These are phyloP conservation scores for Scutellaria barbata DNA, from an alignment of 257 asterid species.

Conservation along the genomic window DNA sequence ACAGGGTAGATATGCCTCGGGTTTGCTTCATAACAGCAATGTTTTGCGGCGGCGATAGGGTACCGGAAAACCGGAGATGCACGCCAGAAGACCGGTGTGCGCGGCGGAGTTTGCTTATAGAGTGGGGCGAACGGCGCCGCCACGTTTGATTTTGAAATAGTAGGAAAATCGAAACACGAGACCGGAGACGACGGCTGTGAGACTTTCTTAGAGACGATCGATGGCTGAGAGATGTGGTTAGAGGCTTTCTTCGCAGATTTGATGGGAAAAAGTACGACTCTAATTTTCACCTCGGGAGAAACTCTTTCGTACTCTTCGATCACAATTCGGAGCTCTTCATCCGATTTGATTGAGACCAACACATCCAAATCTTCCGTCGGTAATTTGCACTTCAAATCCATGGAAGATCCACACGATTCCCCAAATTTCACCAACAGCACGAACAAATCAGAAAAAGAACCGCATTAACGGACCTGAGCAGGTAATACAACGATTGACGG, in stretches of 20 bases:
- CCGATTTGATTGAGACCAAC: conserved; percentile 66
- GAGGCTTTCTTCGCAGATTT: conserved; percentile 50
- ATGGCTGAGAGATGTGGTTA: too few species aligned
- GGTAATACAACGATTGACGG: conserved; percentile 54
- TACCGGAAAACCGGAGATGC: conserved; percentile 35
- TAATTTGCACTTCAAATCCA: conserved; percentile 70
- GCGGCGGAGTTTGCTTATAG: conserved; percentile 34
- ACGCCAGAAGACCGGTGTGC: conserved; percentile 24
- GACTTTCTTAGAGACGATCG: conserved; percentile 41
- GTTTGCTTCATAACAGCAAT: conserved; percentile 33
- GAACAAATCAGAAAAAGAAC: neutral
- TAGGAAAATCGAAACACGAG: conserved; percentile 63
- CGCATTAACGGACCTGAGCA: conserved; percentile 42
- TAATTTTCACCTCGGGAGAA: conserved; percentile 60
- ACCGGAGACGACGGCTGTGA: conserved; percentile 75
- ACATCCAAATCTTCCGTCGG: conserved; percentile 83
- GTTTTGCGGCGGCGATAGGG: conserved; percentile 32
- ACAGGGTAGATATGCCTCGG: conserved; percentile 33
- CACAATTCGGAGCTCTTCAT: conserved; percentile 65
- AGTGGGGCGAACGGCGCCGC: conserved; percentile 28
- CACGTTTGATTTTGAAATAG: conserved; percentile 30
- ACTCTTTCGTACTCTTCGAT: conserved; percentile 71
- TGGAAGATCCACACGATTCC: conserved; percentile 69
- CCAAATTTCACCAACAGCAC: conserved; percentile 69
- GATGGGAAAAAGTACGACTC: conserved; percentile 67